These are phyloP conservation scores for Hibiscus tridactylites DNA, from an alignment of 345 rosid species.

Conservation along the genomic window DNA sequence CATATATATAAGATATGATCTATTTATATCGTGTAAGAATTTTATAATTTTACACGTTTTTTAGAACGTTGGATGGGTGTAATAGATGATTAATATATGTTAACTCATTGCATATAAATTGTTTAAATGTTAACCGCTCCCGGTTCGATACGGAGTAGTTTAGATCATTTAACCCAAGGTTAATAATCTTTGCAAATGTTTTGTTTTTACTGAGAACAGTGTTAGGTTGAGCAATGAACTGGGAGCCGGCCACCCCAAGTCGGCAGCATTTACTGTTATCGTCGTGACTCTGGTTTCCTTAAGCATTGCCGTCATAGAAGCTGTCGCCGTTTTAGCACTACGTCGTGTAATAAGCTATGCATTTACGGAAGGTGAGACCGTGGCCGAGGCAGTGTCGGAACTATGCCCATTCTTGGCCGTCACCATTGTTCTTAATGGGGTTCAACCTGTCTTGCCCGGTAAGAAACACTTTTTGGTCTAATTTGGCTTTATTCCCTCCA, in stretches of 20 bases:
- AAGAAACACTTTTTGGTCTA: background rate
- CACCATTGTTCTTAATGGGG: slow-evolving; percentile 41
- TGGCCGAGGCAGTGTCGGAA: slow-evolving; percentile 45
- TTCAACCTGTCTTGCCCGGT: slow-evolving; percentile 69
- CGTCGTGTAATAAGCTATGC: slow-evolving; percentile 47
- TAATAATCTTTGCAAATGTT: background rate
- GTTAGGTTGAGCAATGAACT: slow-evolving; percentile 67
- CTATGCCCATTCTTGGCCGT: slow-evolving; percentile 47
- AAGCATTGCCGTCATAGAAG: slow-evolving; percentile 33
- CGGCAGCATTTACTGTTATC: slow-evolving; percentile 45
- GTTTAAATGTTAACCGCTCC: too few relatives aligned
- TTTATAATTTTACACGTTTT: too few relatives aligned
- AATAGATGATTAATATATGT: too few relatives aligned
- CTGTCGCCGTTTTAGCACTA: slow-evolving; percentile 28
- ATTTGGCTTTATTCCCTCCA: background rate
- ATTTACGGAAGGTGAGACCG: slow-evolving; percentile 49
- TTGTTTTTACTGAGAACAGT: slow-evolving; percentile 18
- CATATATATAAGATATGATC: too few relatives aligned
- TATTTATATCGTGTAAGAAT: too few relatives aligned
- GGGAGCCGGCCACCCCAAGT: slow-evolving; percentile 65
- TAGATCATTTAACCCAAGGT: too few relatives aligned
- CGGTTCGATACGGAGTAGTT: too few relatives aligned
- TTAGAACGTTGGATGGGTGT: too few relatives aligned
- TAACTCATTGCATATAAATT: too few relatives aligned
- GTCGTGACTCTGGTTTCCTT: slow-evolving; percentile 38